Percentiles rank a stretch among this genome's conserved stretches.
These are phyloP conservation scores for Datisca glomerata DNA, from an alignment of 306 rosid genomes.

Conservation along the genomic window DNA sequence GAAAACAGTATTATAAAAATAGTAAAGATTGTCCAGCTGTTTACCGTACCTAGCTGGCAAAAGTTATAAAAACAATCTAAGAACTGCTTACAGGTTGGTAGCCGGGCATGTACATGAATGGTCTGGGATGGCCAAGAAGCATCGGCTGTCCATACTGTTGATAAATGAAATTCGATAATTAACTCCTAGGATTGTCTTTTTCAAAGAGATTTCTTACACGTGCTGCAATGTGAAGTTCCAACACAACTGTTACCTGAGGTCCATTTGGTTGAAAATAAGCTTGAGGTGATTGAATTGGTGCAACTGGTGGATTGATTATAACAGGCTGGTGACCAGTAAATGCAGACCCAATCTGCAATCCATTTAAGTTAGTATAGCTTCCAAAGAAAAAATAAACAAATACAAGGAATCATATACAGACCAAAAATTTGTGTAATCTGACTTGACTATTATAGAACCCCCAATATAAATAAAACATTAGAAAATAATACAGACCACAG, in stretches of 20 bases:
- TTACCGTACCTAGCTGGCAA: not conserved
- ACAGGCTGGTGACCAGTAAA: slow-evolving; percentile 66
- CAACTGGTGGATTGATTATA: slow-evolving; percentile 60
- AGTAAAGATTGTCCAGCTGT: not conserved
- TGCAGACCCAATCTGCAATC: slow-evolving; percentile 63
- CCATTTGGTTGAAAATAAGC: slow-evolving; percentile 76
- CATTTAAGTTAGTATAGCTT: slow-evolving; percentile 14
- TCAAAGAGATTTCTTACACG: not conserved
- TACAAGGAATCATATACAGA: no score
- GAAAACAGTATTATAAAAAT: not conserved
- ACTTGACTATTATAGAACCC: no score
- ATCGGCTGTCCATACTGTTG: slow-evolving; percentile 78
- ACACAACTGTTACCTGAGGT: slow-evolving; percentile 55
- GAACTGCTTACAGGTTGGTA: slow-evolving; percentile 72
- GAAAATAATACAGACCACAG: no score
- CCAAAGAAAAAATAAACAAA: not conserved
- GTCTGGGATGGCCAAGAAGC: slow-evolving; percentile 78
- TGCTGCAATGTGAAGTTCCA: slow-evolving; percentile 5
- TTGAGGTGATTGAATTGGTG: slow-evolving; percentile 59
- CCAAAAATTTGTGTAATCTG: no score
- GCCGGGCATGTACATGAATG: slow-evolving; percentile 57
- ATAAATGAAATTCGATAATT: slow-evolving; percentile 13
- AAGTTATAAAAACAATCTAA: not conserved
- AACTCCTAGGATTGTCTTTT: not conserved
- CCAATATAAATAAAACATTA: no score